These are phyloP conservation scores for Boehmeria nivea DNA, from an alignment of 306 rosid species.

Conservation along the genomic window DNA sequence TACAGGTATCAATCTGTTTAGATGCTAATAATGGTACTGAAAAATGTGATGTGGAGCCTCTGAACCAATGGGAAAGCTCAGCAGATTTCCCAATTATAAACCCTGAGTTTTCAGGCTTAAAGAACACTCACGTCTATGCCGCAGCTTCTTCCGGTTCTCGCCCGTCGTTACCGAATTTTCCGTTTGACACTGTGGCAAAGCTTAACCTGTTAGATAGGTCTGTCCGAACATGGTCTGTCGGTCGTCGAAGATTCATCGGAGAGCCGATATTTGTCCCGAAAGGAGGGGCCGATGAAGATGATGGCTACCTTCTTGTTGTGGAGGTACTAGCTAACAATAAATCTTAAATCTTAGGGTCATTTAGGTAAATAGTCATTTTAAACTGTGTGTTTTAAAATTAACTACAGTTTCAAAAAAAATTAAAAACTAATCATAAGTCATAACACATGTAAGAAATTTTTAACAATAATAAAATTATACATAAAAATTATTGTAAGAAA, in stretches of 20 bases:
- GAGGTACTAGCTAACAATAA: constrained; percentile 41
- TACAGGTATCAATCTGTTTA: constrained; percentile 56
- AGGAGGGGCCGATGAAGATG: constrained; percentile 53
- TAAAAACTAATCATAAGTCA: too few species aligned
- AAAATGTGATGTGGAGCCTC: constrained; percentile 43
- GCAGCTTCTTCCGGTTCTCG: constrained; percentile 77
- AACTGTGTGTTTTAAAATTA: too few species aligned
- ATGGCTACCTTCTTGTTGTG: constrained; percentile 80
- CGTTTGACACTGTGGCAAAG: constrained; percentile 67
- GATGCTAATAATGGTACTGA: constrained; percentile 34
- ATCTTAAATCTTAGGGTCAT: too few species aligned
- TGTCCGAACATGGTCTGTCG: constrained; percentile 59
- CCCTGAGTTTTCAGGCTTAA: constrained; percentile 55
- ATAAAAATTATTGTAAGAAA: too few species aligned
- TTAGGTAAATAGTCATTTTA: too few species aligned
- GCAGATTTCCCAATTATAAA: constrained; percentile 78
- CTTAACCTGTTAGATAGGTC: constrained; percentile 36
- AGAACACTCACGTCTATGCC: constrained; percentile 57
- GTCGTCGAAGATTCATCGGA: constrained; percentile 66
- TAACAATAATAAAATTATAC: too few species aligned
- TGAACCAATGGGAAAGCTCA: constrained; percentile 51
- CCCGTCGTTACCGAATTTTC: constrained; percentile 64
- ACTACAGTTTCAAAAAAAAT: too few species aligned
- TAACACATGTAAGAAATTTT: too few species aligned
- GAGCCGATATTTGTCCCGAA: constrained; percentile 74